phyloP scores from a whole-genome alignment of 257 asterid species.

The Fraxinus excelsior region DNA sequence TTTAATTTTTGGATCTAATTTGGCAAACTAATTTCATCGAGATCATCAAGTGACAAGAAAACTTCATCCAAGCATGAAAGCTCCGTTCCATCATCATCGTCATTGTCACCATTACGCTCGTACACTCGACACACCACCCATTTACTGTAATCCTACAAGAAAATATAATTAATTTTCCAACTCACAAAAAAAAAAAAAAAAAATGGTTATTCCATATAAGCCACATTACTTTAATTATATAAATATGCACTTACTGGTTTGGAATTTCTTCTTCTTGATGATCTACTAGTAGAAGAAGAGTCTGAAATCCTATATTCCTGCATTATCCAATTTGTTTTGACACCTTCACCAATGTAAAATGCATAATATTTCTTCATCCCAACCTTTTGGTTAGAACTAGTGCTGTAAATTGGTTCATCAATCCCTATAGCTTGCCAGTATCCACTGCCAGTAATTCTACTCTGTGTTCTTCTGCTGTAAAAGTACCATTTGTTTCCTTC shows the following conservation, averaged over 20 bases:
- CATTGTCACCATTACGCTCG: slow-evolving; percentile 50
- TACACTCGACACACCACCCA: slow-evolving; percentile 97
- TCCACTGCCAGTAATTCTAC: slow-evolving; percentile 68
- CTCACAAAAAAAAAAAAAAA: neutral
- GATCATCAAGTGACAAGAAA: slow-evolving; percentile 54
- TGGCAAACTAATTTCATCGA: slow-evolving; percentile 72
- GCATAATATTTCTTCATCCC: slow-evolving; percentile 68
- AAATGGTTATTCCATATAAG: neutral
- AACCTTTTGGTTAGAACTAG: slow-evolving; percentile 42
- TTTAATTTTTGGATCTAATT: slow-evolving; percentile 37
- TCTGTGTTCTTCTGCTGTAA: slow-evolving; percentile 81
- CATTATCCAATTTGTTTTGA: slow-evolving; percentile 83
- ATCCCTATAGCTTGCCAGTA: slow-evolving; percentile 72
- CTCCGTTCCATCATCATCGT: slow-evolving; percentile 42
- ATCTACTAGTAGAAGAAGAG: slow-evolving; percentile 44
- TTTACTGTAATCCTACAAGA: slow-evolving; percentile 64
- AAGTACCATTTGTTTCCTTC: slow-evolving; percentile 94
- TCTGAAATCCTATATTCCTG: slow-evolving; percentile 72
- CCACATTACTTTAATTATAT: neutral
- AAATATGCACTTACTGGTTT: slow-evolving; percentile 45
- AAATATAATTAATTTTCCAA: neutral
- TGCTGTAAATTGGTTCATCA: slow-evolving; percentile 63
- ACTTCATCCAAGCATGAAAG: slow-evolving; percentile 66
- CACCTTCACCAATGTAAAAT: slow-evolving; percentile 67
- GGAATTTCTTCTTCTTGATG: slow-evolving; percentile 60